Evolutionary conservation across 371 early-diverging fungal genomes (phyloP).

Genomic region (Zychaea mexicana): DNA sequence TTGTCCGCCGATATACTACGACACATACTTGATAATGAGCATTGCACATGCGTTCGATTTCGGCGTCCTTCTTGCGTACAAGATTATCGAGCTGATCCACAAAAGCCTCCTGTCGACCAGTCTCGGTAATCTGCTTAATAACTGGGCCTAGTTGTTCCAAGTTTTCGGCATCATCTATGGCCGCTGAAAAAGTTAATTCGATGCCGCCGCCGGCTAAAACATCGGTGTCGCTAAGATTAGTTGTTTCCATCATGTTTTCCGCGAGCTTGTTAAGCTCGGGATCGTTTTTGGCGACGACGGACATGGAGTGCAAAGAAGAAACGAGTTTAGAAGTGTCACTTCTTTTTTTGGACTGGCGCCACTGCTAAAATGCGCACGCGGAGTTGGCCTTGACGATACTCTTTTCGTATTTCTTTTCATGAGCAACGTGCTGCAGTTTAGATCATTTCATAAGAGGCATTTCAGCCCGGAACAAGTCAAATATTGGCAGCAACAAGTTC

Average conservation of each 20-base stretch:
- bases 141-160: slow-evolving; percentile 86
- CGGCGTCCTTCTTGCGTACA: slow-evolving; percentile 88
- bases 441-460: slow-evolving; percentile 9
- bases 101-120: slow-evolving; percentile 85
- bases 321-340: no score
- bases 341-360: no score
- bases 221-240: slow-evolving; percentile 19
- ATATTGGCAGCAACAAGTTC: slow-evolving; percentile 1
- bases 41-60: slow-evolving; percentile 97
- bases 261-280: slow-evolving; percentile 18
- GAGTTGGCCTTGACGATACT: no score
- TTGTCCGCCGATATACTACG: no score
- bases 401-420: neutral
- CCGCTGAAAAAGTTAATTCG: slow-evolving; percentile 44
- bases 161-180: slow-evolving; percentile 65
- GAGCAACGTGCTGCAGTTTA: slow-evolving; percentile 4
- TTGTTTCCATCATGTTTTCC: slow-evolving; percentile 12
- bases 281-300: slow-evolving; percentile 13
- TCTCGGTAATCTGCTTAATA: slow-evolving; percentile 88
- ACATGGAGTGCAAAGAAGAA: no score
- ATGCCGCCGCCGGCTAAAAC: slow-evolving; percentile 28
- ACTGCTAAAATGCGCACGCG: no score
- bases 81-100: slow-evolving; percentile 83
- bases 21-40: slow-evolving; percentile 88
- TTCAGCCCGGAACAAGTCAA: slow-evolving; percentile 3